A percentile compares a stretch with the other conserved stretches of the same genome.
Conservation (phyloP, 164 flowering plant species). For the Kalanchoe fedtschenkoi region DNA sequence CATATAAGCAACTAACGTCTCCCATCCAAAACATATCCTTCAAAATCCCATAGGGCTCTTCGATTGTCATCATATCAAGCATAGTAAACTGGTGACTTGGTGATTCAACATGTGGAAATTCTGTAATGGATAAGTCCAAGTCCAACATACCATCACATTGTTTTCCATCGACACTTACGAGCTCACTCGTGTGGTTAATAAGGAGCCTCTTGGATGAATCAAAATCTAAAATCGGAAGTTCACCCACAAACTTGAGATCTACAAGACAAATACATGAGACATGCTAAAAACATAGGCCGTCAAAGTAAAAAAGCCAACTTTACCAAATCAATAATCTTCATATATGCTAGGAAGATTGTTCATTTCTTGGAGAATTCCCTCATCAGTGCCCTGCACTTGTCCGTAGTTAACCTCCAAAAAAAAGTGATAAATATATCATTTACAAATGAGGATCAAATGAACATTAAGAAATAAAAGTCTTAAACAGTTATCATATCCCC, state of each 20-base stretch:
- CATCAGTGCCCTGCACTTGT: slow-evolving; percentile 22
- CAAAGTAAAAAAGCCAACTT: neutral
- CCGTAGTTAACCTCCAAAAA: slow-evolving; percentile 27
- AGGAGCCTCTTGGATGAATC: slow-evolving; percentile 15
- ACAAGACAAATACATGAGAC: slow-evolving; percentile 5
- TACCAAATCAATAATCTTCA: slow-evolving; percentile 41
- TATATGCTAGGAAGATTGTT: slow-evolving; percentile 21
- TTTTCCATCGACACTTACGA: slow-evolving; percentile 12
- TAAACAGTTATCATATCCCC: neutral
- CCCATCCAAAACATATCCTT: slow-evolving; percentile 29
- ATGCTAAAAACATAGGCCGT: neutral
- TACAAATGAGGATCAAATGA: neutral
- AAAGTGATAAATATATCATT: neutral
- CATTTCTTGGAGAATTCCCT: slow-evolving; percentile 20
- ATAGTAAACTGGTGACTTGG: slow-evolving; percentile 9
- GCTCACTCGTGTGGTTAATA: slow-evolving; percentile 14
- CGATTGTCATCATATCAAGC: slow-evolving; percentile 24
- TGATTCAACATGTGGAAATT: slow-evolving; percentile 15
- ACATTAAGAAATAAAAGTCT: neutral
- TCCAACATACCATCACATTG: slow-evolving; percentile 13
- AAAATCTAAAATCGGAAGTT: slow-evolving; percentile 16
- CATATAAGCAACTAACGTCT: slow-evolving; percentile 29
- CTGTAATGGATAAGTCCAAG: slow-evolving; percentile 11
- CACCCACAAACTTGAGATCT: slow-evolving; percentile 27
- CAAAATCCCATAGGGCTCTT: slow-evolving; percentile 29